Evolutionary conservation across 805 yeast species (phyloP).

Genomic region (Hanseniaspora occidentalis): DNA sequence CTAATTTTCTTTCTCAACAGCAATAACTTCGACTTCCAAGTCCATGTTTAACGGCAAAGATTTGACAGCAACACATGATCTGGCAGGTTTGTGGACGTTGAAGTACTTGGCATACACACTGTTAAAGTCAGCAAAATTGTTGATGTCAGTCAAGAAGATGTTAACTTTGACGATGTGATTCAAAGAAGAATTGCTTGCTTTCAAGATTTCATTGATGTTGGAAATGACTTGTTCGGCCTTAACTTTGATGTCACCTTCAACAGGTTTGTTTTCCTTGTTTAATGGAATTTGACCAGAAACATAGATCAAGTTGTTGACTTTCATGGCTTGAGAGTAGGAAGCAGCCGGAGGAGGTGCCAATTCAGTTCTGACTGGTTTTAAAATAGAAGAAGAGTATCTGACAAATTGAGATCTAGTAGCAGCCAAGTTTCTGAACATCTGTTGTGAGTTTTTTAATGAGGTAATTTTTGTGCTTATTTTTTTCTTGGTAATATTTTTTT

Average conservation of each 20-base stretch:
- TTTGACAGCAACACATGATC: slow-evolving; percentile 95
- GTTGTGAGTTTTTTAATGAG: background rate
- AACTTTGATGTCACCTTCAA: slow-evolving; percentile 64
- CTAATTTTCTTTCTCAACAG: slow-evolving; percentile 41
- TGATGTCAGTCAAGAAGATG: slow-evolving; percentile 85
- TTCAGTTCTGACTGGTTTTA: slow-evolving; percentile 45
- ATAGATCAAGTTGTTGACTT: slow-evolving; percentile 76
- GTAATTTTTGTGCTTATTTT: too few species aligned
- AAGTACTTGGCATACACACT: slow-evolving; percentile 71
- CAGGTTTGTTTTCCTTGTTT: slow-evolving; percentile 69
- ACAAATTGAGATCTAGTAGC: slow-evolving; percentile 1
- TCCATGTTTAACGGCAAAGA: slow-evolving; percentile 80
- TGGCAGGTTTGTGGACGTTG: slow-evolving; percentile 76
- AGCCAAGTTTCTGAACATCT: slow-evolving; percentile 6
- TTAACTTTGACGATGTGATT: slow-evolving; percentile 78
- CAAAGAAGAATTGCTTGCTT: slow-evolving; percentile 74
- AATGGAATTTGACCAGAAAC: slow-evolving; percentile 94
- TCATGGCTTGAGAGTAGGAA: slow-evolving; percentile 90
- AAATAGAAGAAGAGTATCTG: slow-evolving; percentile 16
- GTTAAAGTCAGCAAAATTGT: slow-evolving; percentile 74
- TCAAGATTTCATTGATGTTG: slow-evolving; percentile 60
- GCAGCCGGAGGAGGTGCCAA: slow-evolving; percentile 96
- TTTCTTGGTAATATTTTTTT: too few species aligned
- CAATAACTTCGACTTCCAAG: slow-evolving; percentile 84
- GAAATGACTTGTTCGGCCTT: slow-evolving; percentile 65